Evolutionary conservation across 2,329 filamentous ascomycete species (phyloP).

Genomic region (Corniculantispora saksenae): DNA sequence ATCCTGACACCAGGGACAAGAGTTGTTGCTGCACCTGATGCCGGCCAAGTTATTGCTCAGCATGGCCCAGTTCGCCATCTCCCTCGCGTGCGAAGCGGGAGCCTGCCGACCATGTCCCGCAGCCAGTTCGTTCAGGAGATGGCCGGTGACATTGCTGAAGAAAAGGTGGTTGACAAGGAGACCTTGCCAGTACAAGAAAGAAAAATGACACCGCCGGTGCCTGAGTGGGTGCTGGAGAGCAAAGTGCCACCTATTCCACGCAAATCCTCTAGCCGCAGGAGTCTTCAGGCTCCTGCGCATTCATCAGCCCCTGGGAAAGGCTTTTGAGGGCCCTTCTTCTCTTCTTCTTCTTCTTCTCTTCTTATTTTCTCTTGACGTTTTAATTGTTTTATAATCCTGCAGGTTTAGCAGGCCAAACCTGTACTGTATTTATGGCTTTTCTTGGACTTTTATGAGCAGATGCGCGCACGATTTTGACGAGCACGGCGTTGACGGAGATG

Average conservation of each 20-base stretch:
- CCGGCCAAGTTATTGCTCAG: conserved; percentile 63
- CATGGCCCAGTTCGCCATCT: conserved; percentile 52
- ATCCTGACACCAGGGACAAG: conserved; percentile 68
- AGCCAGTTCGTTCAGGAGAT: conserved; percentile 1
- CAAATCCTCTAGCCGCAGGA: conserved; percentile 6
- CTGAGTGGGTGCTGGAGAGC: conserved; percentile 18
- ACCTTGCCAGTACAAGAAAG: conserved; percentile 3
- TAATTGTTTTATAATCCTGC: neutral
- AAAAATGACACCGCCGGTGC: conserved; percentile 20
- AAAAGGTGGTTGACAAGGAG: neutral
- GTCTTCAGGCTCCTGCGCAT: neutral
- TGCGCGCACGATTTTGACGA: conserved; percentile 4
- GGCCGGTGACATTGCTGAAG: neutral
- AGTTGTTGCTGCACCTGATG: conserved; percentile 69
- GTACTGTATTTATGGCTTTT: conserved; percentile 5
- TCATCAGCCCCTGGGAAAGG: neutral
- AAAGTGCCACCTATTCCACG: conserved; percentile 12
- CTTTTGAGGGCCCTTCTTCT: neutral
- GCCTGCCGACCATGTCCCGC: conserved; percentile 41
- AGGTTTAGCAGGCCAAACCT: neutral
- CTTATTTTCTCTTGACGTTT: neutral
- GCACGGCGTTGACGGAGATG: conserved; percentile 5
- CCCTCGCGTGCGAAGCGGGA: conserved; percentile 57
- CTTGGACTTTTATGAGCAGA: conserved; percentile 3
- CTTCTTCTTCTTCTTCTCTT: neutral